Evolutionary conservation across 139 green algal species (phyloP).

Genomic region (Gonium pectorale): DNA sequence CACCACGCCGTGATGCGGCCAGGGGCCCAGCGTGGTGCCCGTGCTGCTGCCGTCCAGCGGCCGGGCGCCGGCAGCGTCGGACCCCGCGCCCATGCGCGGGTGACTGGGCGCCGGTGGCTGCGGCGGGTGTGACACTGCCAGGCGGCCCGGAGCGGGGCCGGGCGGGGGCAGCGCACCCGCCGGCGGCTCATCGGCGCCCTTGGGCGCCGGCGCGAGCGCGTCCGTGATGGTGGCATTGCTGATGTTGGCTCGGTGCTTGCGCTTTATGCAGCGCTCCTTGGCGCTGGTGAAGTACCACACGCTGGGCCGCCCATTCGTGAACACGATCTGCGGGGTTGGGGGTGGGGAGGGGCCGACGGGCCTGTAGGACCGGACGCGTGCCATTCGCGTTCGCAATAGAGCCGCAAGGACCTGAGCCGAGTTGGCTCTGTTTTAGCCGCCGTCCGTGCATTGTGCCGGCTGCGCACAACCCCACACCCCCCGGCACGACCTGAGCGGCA

Average conservation of each 20-base stretch:
- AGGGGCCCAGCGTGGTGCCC: constrained; percentile 13
- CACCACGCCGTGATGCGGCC: constrained; percentile 29
- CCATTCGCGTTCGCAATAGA: too few species aligned
- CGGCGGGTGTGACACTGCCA: too few species aligned
- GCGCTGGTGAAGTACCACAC: constrained; percentile 59
- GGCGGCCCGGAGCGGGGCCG: too few species aligned
- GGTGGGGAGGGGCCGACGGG: background rate
- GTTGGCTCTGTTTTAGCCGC: too few species aligned
- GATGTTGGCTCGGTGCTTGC: constrained; percentile 32
- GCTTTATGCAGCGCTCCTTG: constrained; percentile 49
- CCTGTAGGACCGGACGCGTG: too few species aligned
- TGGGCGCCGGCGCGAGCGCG: background rate
- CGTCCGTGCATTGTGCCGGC: too few species aligned
- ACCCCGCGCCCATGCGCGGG: background rate
- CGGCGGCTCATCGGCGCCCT: background rate
- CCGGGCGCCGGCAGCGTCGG: background rate
- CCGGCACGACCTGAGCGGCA: too few species aligned
- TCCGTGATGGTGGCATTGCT: constrained; percentile 13
- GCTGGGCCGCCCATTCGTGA: constrained; percentile 27
- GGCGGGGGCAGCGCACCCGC: too few species aligned
- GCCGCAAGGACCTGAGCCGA: too few species aligned
- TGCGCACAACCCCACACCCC: too few species aligned
- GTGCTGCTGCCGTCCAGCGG: constrained; percentile 29
- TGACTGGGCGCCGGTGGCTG: background rate
- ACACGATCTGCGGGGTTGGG: constrained; percentile 40